Conservation (phyloP, 2,329 filamentous ascomycete genomes). For the Plectosphaerella cucumerina region DNA sequence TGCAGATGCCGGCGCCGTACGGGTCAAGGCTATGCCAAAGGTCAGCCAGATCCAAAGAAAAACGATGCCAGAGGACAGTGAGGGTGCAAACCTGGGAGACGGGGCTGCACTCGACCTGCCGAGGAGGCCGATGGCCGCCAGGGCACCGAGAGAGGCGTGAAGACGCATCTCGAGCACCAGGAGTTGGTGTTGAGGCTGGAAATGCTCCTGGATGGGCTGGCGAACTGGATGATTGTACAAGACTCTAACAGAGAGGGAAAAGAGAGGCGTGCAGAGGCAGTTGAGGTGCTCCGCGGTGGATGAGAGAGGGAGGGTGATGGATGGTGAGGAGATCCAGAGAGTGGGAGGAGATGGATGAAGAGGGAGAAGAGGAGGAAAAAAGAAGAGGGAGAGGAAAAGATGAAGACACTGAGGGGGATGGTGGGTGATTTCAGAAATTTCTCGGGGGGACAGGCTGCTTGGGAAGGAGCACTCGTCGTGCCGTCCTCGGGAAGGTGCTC, state of each 20-base stretch:
- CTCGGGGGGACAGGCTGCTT: no score
- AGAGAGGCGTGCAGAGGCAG: neutral
- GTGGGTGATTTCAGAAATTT: conserved; percentile 1
- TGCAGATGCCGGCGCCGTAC: conserved; percentile 23
- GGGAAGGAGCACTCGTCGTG: no score
- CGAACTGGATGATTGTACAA: neutral
- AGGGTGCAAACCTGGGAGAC: conserved; percentile 24
- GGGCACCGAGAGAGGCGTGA: conserved; percentile 26
- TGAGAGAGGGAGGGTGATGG: conserved; percentile 2
- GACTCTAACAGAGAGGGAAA: neutral
- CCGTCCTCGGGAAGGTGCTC: no score
- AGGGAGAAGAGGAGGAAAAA: conserved; percentile 8
- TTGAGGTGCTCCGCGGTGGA: neutral
- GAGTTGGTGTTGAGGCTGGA: conserved; percentile 13
- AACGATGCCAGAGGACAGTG: neutral
- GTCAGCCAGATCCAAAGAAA: neutral
- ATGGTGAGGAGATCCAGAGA: conserved; percentile 2
- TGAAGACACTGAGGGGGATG: conserved; percentile 5
- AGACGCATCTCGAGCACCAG: conserved; percentile 31
- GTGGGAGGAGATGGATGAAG: conserved; percentile 2
- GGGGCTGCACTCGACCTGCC: conserved; percentile 24
- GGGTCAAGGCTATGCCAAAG: conserved; percentile 4
- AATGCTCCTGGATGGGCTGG: no score
- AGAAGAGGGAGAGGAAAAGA: conserved; percentile 6
- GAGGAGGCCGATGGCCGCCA: conserved; percentile 30